Conservation (phyloP, 768 basidiomycete genomes). For the Boletus speciosus region DNA sequence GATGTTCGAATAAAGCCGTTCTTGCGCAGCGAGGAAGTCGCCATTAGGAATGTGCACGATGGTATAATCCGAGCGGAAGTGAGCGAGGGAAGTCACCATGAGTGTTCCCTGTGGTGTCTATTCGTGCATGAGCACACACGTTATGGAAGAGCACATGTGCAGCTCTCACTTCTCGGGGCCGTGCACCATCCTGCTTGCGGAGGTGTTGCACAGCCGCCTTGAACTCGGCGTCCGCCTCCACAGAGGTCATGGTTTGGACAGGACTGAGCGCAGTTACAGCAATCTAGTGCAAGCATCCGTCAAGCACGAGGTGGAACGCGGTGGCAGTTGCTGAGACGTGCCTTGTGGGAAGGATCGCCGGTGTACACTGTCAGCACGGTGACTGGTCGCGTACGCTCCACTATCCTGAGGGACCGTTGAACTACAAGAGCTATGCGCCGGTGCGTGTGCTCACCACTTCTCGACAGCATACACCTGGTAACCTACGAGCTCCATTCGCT, state of each 20-base stretch:
- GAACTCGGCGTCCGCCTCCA: conserved; percentile 54
- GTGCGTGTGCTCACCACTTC: conserved; percentile 57
- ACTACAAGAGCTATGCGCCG: not conserved
- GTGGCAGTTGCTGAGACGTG: conserved; percentile 20
- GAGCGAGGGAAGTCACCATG: conserved; percentile 80
- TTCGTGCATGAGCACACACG: conserved; percentile 3
- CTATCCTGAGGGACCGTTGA: conserved; percentile 46
- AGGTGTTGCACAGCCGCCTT: conserved; percentile 58
- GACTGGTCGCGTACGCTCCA: conserved; percentile 58
- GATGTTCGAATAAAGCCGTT: conserved; percentile 77
- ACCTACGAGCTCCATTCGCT: conserved; percentile 45
- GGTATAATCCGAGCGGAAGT: conserved; percentile 85
- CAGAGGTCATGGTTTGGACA: conserved; percentile 35
- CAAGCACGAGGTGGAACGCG: conserved; percentile 8
- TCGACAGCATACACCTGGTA: conserved; percentile 87
- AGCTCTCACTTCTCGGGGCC: conserved; percentile 58
- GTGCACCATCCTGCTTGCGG: conserved; percentile 61
- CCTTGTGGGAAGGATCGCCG: conserved; percentile 67
- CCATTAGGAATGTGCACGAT: conserved; percentile 75
- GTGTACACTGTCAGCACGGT: conserved; percentile 73
- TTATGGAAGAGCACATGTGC: not conserved
- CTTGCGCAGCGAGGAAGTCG: conserved; percentile 56
- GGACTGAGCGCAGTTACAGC: conserved; percentile 55
- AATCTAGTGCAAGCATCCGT: conserved; percentile 41
- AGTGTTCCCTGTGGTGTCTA: conserved; percentile 66